A percentile compares a stretch with the other conserved stretches of the same genome.
Conservation (phyloP, 2,329 filamentous ascomycete species). For the Trichophyton schoenleinii region DNA sequence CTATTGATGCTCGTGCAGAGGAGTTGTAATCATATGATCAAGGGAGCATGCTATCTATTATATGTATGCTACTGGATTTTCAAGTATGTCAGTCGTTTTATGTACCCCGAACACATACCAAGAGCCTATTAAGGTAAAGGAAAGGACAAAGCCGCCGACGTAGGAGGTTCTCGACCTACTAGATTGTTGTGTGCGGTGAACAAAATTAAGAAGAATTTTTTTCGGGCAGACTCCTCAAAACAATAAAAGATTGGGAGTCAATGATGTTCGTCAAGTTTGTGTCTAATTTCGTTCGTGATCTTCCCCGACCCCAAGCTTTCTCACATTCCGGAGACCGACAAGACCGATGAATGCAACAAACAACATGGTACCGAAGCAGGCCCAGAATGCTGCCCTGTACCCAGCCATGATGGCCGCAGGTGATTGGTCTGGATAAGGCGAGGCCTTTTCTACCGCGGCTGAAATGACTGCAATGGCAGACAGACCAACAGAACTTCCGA, state of each 20-base stretch:
- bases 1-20: too few relatives aligned
- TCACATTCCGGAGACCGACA: conserved; percentile 9
- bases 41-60: too few relatives aligned
- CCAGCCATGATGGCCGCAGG: conserved; percentile 9
- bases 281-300: not conserved
- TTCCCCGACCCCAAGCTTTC: not conserved
- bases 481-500: conserved; percentile 43
- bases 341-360: conserved; percentile 7
- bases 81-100: not conserved
- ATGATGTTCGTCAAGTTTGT: not conserved
- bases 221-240: too few relatives aligned
- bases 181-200: not conserved
- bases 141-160: too few relatives aligned
- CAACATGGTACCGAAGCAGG: conserved; percentile 11
- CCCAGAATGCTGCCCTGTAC: conserved; percentile 13
- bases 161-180: too few relatives aligned
- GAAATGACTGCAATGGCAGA: conserved; percentile 40
- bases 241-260: too few relatives aligned
- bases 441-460: conserved; percentile 1
- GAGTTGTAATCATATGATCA: too few relatives aligned
- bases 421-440: conserved; percentile 1
- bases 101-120: too few relatives aligned
- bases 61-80: too few relatives aligned
- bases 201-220: too few relatives aligned
- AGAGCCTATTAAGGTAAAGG: too few relatives aligned